phyloP scores from a whole-genome alignment of 1,284 basidiomycete genomes.

The Ceratobasidium sp. region DNA sequence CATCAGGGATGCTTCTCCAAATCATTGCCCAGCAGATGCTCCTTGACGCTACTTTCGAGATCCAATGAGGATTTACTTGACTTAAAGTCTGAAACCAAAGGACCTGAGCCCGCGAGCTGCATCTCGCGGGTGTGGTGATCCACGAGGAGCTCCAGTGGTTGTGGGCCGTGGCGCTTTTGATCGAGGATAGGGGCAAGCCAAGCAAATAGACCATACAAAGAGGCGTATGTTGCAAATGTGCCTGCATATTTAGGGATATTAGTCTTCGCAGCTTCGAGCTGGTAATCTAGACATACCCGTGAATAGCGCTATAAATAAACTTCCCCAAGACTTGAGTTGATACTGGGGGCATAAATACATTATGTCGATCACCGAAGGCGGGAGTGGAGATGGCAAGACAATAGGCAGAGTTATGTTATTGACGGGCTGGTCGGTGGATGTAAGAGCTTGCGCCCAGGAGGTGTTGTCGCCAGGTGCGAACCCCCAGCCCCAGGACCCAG shows the following conservation, averaged over 20 bases:
- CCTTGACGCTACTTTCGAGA: background rate
- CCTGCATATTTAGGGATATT: background rate
- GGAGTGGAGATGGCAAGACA: background rate
- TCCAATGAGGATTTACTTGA: background rate
- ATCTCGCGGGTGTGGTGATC: background rate
- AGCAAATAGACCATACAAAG: background rate
- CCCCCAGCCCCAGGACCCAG: conserved; percentile 15
- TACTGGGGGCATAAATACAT: too few relatives aligned
- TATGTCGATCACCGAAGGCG: conserved; percentile 11
- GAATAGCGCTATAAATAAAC: conserved; percentile 6
- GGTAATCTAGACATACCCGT: background rate
- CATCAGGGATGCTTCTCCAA: too few relatives aligned
- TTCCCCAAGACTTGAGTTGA: conserved; percentile 15
- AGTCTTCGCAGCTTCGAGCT: background rate
- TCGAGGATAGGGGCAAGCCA: background rate
- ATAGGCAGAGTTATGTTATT: conserved; percentile 27
- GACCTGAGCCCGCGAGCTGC: background rate
- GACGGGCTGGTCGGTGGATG: too few relatives aligned
- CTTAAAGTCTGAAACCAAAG: background rate
- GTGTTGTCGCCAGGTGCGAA: background rate
- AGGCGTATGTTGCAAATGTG: background rate
- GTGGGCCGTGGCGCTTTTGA: too few relatives aligned
- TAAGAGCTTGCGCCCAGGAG: too few relatives aligned
- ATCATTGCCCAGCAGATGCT: background rate
- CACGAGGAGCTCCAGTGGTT: background rate